Conservation (phyloP, 176 grass and related monocot species). For the Bolboschoenus planiculmis region DNA sequence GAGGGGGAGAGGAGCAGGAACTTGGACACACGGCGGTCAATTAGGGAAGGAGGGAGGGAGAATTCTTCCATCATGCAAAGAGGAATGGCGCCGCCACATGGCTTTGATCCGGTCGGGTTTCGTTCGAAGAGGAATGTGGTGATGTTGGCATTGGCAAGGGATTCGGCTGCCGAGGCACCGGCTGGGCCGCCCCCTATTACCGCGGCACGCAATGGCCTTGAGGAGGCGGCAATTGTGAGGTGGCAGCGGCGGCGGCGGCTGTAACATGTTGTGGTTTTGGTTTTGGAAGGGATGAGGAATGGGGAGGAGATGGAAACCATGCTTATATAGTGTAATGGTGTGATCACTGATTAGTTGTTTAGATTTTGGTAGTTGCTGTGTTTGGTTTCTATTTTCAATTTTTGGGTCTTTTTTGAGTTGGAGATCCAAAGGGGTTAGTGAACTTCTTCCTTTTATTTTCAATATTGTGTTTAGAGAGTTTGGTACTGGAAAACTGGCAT, state of each 20-base stretch:
- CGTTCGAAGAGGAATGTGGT: constrained; percentile 76
- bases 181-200: constrained; percentile 82
- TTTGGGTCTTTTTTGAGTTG: neutral
- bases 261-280: constrained; percentile 14
- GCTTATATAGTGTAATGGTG: neutral
- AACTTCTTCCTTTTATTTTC: neutral
- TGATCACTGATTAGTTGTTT: neutral
- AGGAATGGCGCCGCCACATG: constrained; percentile 90
- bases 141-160: constrained; percentile 45
- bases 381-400: neutral
- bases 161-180: constrained; percentile 67
- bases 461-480: neutral
- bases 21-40: constrained; percentile 75
- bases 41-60: constrained; percentile 50
- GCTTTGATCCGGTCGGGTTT: constrained; percentile 64
- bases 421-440: neutral
- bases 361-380: neutral
- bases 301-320: constrained; percentile 3
- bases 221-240: neutral
- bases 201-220: constrained; percentile 55
- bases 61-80: constrained; percentile 95
- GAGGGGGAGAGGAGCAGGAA: constrained; percentile 84
- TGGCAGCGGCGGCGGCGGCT: constrained; percentile 17
- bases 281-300: constrained; percentile 7
- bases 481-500: no score